Base-by-base conservation (phyloP, 1,284 basidiomycete genomes). In the Peniophora sp. region DNA sequence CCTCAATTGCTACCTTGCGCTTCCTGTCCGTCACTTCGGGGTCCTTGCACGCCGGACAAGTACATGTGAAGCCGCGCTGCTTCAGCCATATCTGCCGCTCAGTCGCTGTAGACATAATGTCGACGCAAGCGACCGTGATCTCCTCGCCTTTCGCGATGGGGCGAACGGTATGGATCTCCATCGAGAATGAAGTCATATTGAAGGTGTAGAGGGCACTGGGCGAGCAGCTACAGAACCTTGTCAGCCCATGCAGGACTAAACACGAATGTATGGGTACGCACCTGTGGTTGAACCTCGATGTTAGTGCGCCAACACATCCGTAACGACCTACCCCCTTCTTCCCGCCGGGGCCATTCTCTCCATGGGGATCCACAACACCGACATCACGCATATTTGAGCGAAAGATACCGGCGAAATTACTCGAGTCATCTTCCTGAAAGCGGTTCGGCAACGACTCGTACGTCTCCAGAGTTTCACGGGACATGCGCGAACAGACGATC, bases 31-130 rank as follows among this genome's bases (percentile, higher is more conserved):
- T 8, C 8, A 8, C 39, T 16, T 8, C 27, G 12, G 51, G 34
- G 25, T 52, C 51, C 8, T 3, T n/a, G 22, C 51, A 52, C n/a
- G 36, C 47, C 22, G 12, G 3, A 27, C 51, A 52, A 25, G 36
- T 34, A 38, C 51, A 52, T 6, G 19, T 12, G 48, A 52, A 50
- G 36, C 47, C 47, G 27, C 43, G 43, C 2, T 47, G 35, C n/a
- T 38, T 32, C 27, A 52, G 51, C 27, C 12, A 6, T 12, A 12
- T 12, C 27, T 12, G 27, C 12, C 27, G 5, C 27, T 32, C 27
- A 5, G 27, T 12, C 27, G 27, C 12, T 32, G 27, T 32, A 12
- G 27, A 32, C 27, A 32, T 32, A 32, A 32, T 5, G 27, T 32
- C 6, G 27, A 5, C 5, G 27, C 12, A 32, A 5, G 27, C 12